Percentiles rank a stretch among this genome's conserved stretches.
Evolutionary conservation across 495 filamentous ascomycete species (phyloP).

Genomic region (Podospora didyma): DNA sequence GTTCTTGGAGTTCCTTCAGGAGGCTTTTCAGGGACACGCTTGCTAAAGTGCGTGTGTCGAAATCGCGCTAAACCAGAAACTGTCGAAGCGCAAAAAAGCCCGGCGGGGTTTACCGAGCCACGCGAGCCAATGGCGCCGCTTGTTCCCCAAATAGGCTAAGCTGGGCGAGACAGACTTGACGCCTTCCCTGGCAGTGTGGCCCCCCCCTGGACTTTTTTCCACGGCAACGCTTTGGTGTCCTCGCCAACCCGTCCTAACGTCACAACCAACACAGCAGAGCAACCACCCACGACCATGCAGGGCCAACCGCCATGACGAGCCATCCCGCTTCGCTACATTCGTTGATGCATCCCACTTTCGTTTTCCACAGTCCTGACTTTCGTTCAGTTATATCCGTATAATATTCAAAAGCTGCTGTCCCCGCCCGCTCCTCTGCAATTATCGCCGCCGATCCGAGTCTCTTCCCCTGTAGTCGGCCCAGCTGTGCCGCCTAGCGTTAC

Average conservation of each 20-base stretch:
- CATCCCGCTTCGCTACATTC: constrained; percentile 13
- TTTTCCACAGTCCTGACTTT: constrained; percentile 11
- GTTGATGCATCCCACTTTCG: constrained; percentile 24
- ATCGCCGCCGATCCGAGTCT: background rate
- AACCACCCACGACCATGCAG: constrained; percentile 19
- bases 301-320: constrained; percentile 8
- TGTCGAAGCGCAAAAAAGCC: too few relatives aligned
- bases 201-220: constrained; percentile 22
- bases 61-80: background rate
- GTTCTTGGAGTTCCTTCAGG: too few relatives aligned
- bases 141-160: too few relatives aligned
- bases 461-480: too few relatives aligned
- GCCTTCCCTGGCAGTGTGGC: background rate
- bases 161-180: background rate
- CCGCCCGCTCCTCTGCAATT: background rate
- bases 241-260: constrained; percentile 11
- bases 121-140: too few relatives aligned
- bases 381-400: background rate
- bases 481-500: too few relatives aligned
- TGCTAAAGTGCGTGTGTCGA: background rate
- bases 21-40: too few relatives aligned
- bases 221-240: constrained; percentile 20
- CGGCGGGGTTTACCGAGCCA: too few relatives aligned
- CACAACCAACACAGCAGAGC: constrained; percentile 25
- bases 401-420: background rate